These are phyloP conservation scores for Claviceps citrina DNA, from an alignment of 2,329 filamentous ascomycete genomes.

Conservation along the genomic window DNA sequence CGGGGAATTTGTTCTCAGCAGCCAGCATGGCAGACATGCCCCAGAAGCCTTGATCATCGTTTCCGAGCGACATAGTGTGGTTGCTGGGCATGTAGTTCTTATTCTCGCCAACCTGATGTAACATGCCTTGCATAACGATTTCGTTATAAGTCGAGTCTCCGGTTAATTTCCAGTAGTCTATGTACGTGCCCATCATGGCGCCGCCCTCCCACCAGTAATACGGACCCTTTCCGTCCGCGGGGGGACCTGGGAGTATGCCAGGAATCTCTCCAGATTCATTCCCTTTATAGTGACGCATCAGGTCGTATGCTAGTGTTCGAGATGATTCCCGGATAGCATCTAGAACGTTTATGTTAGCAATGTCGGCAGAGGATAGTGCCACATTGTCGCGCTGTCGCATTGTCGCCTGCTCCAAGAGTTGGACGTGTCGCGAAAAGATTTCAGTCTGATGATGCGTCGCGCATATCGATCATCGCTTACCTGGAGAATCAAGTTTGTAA, in stretches of 20 bases:
- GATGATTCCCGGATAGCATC: conserved; percentile 32
- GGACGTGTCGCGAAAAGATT: neutral
- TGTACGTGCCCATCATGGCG: conserved; percentile 50
- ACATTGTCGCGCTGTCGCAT: too few species aligned
- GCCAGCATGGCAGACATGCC: conserved; percentile 52
- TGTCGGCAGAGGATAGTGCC: neutral
- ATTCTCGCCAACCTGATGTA: conserved; percentile 42
- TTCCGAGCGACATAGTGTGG: conserved; percentile 44
- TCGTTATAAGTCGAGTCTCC: conserved; percentile 49
- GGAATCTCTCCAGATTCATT: conserved; percentile 36
- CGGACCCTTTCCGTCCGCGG: conserved; percentile 27
- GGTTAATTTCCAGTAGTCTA: conserved; percentile 57
- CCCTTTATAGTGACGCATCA: conserved; percentile 36
- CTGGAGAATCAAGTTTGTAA: conserved; percentile 18
- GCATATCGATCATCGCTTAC: conserved; percentile 9
- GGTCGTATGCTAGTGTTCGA: conserved; percentile 32
- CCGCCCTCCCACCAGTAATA: conserved; percentile 67
- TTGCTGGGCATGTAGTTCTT: conserved; percentile 46
- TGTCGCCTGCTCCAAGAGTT: too few species aligned
- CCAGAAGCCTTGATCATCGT: conserved; percentile 61
- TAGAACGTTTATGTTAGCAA: conserved; percentile 15
- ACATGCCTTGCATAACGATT: conserved; percentile 38
- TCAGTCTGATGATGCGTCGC: neutral
- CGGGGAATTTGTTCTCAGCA: conserved; percentile 47
- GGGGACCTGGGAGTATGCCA: conserved; percentile 42